phyloP scores from a whole-genome alignment of 805 yeast genomes.

The Tetrapisispora nanseiensis region DNA sequence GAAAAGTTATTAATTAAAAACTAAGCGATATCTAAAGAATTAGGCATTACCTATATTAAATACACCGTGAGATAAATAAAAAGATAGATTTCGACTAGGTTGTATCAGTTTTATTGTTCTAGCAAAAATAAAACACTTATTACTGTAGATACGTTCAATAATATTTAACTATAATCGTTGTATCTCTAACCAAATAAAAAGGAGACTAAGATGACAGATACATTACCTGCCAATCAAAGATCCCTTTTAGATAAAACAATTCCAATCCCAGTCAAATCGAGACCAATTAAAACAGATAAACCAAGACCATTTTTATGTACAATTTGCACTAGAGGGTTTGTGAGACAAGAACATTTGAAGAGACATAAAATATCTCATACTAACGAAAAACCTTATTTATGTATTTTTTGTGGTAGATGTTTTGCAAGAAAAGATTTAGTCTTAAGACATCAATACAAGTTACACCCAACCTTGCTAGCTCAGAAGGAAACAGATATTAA shows the following conservation, averaged over 20 bases:
- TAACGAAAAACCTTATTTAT: slow-evolving; percentile 90
- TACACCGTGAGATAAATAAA: too few species aligned
- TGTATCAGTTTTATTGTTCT: too few species aligned
- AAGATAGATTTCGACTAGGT: too few species aligned
- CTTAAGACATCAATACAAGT: slow-evolving; percentile 87
- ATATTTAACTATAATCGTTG: too few species aligned
- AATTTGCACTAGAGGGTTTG: slow-evolving; percentile 91
- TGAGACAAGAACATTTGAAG: slow-evolving; percentile 85
- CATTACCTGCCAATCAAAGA: not conserved
- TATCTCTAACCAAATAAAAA: not conserved
- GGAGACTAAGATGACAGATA: not conserved
- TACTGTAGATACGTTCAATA: too few species aligned
- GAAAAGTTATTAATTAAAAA: too few species aligned
- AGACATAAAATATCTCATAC: slow-evolving; percentile 93
- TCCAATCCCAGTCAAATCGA: slow-evolving; percentile 81
- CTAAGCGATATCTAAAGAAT: too few species aligned
- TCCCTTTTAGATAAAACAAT: slow-evolving; percentile 11
- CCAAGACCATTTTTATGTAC: slow-evolving; percentile 90
- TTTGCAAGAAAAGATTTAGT: slow-evolving; percentile 87
- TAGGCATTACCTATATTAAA: too few species aligned
- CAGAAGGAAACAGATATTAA: slow-evolving; percentile 15
- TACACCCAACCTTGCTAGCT: slow-evolving; percentile 46
- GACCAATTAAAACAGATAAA: slow-evolving; percentile 77
- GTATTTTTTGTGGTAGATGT: slow-evolving; percentile 93
- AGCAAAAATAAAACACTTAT: too few species aligned